phyloP scores from a whole-genome alignment of 140 eudicot species.

The Oenanthe javanica region DNA sequence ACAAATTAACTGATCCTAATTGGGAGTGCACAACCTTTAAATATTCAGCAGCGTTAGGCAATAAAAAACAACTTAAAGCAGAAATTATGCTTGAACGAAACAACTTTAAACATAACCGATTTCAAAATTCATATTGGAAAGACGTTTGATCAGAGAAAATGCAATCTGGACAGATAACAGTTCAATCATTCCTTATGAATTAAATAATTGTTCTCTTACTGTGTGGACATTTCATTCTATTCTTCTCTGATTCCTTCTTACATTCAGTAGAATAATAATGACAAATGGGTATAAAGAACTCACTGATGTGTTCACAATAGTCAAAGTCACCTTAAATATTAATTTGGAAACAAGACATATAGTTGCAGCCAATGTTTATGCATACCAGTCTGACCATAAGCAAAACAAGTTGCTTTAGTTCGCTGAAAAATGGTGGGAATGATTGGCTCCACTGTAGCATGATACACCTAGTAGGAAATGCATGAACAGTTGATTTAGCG shows the following conservation, averaged over 20 bases:
- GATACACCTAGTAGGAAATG: slow-evolving; percentile 58
- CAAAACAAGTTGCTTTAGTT: slow-evolving; percentile 97
- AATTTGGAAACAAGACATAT: not conserved
- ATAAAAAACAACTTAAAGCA: not conserved
- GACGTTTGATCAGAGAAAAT: not conserved
- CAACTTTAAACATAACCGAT: not conserved
- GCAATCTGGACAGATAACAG: not conserved
- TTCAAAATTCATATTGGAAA: not conserved
- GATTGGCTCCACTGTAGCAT: slow-evolving; percentile 85
- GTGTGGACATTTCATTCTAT: not conserved
- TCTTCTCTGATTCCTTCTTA: not conserved
- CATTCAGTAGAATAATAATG: not conserved
- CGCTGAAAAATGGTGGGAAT: slow-evolving; percentile 86
- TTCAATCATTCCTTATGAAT: not conserved
- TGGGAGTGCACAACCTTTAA: not conserved
- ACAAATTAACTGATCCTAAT: not conserved
- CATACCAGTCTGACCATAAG: slow-evolving; percentile 97
- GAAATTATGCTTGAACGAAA: not conserved
- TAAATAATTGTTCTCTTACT: not conserved
- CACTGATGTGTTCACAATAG: not conserved
- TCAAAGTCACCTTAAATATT: not conserved
- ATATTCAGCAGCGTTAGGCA: not conserved
- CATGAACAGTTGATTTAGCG: slow-evolving; percentile 1
- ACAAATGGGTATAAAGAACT: not conserved
- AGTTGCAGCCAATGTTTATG: not conserved